Conservation (phyloP, 2,329 filamentous ascomycete species). For the Talaromyces rugulosus region DNA sequence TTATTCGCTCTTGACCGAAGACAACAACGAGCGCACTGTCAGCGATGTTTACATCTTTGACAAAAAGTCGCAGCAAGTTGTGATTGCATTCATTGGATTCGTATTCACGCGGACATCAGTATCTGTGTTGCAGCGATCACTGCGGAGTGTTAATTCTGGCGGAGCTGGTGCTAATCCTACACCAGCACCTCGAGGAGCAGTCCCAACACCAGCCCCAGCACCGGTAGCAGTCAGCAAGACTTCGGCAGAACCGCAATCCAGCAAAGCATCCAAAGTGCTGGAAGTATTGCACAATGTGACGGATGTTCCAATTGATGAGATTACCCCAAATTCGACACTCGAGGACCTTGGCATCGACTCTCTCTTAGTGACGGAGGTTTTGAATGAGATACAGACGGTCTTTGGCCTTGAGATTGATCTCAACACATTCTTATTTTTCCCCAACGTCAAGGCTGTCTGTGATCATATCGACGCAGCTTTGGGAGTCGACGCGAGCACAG, state of each 20-base stretch:
- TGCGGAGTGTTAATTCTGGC: slow-evolving; percentile 5
- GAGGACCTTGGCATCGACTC: slow-evolving; percentile 41
- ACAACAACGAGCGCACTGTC: slow-evolving; percentile 7
- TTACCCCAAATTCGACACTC: slow-evolving; percentile 29
- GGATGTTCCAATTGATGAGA: slow-evolving; percentile 32
- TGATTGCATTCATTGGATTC: slow-evolving; percentile 11
- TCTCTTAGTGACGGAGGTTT: slow-evolving; percentile 29
- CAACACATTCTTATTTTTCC: slow-evolving; percentile 9
- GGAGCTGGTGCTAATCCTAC: slow-evolving; percentile 5
- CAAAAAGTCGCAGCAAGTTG: slow-evolving; percentile 18
- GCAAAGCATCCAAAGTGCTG: neutral
- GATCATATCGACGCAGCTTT: slow-evolving; percentile 5
- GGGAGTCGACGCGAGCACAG: neutral
- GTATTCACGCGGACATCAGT: slow-evolving; percentile 8
- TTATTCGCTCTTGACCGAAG: slow-evolving; percentile 1
- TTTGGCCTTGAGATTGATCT: slow-evolving; percentile 9
- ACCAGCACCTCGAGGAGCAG: neutral
- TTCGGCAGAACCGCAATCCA: neutral
- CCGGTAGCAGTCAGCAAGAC: neutral
- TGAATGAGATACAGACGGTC: slow-evolving; percentile 12
- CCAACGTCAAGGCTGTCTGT: slow-evolving; percentile 1
- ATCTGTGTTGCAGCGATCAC: slow-evolving; percentile 18
- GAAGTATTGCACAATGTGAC: slow-evolving; percentile 20
- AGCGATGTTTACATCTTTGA: slow-evolving; percentile 26
- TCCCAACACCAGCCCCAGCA: neutral